Conservation (phyloP, 306 rosid genomes). For the Glycine tomentella region DNA sequence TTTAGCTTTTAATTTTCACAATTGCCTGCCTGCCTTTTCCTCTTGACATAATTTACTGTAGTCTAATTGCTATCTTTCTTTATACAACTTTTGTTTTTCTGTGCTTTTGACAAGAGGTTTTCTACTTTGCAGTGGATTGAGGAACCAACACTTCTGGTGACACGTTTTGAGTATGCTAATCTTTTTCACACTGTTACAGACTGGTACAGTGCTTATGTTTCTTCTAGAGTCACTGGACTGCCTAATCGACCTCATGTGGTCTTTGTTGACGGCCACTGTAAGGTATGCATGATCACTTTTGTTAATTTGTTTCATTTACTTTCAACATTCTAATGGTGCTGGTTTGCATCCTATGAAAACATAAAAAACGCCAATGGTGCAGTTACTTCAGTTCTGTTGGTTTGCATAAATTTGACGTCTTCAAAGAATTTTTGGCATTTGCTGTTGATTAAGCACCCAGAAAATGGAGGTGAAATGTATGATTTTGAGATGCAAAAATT, state of each 20-base stretch:
- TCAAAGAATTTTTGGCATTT: too few species aligned
- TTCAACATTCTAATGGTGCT: slow-evolving; percentile 35
- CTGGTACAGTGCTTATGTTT: slow-evolving; percentile 94
- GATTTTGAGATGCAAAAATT: too few species aligned
- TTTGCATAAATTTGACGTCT: neutral
- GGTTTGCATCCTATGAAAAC: slow-evolving; percentile 21
- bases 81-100: slow-evolving; percentile 33
- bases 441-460: too few species aligned
- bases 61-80: slow-evolving; percentile 11
- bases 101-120: slow-evolving; percentile 47
- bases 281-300: slow-evolving; percentile 59
- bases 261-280: slow-evolving; percentile 93
- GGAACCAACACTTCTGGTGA: slow-evolving; percentile 91
- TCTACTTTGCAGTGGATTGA: slow-evolving; percentile 88
- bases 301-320: slow-evolving; percentile 11
- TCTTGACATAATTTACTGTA: slow-evolving; percentile 7
- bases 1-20: neutral
- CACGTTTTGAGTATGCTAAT: slow-evolving; percentile 96
- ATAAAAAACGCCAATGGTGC: neutral
- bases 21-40: neutral
- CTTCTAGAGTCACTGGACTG: slow-evolving; percentile 83
- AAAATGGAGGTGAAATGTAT: too few species aligned
- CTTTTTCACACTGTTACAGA: slow-evolving; percentile 94
- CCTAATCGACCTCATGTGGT: slow-evolving; percentile 88
- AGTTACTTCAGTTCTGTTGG: neutral